Conservation (phyloP, 495 filamentous ascomycete species). For the Penicillium atrosanguineum region DNA sequence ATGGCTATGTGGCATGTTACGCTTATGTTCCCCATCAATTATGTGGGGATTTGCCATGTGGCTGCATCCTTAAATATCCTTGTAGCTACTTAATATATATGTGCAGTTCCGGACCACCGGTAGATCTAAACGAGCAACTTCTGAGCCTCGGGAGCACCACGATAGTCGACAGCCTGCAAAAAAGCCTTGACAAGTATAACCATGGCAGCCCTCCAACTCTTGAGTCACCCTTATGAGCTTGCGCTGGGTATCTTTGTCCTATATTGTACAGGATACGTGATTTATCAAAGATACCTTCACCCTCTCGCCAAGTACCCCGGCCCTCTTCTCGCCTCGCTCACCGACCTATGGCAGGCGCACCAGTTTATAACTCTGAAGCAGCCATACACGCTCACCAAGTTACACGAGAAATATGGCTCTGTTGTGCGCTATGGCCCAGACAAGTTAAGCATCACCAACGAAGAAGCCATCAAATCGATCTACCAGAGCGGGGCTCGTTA, state of each 20-base stretch:
- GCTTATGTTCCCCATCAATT: no score
- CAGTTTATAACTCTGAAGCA: conserved; percentile 11
- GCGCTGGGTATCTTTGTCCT: not conserved
- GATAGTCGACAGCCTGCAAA: no score
- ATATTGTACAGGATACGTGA: not conserved
- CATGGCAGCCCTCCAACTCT: not conserved
- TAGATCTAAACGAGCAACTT: no score
- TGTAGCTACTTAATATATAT: no score
- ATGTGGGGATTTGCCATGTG: no score
- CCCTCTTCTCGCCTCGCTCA: conserved; percentile 9
- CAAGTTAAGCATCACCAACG: conserved; percentile 11
- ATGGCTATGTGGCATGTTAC: no score
- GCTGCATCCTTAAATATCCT: no score
- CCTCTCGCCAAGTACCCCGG: conserved; percentile 10
- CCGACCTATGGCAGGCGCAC: conserved; percentile 10
- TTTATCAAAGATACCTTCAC: conserved; percentile 7
- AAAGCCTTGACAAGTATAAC: not conserved
- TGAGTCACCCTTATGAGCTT: not conserved
- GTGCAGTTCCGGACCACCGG: no score
- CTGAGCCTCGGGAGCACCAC: no score
- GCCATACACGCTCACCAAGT: conserved; percentile 8
- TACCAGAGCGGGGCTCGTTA: conserved; percentile 9
- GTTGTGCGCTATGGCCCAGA: conserved; percentile 13
- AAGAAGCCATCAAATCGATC: conserved; percentile 8
- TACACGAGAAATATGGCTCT: conserved; percentile 9